Evolutionary conservation across 495 filamentous ascomycete species (phyloP), one percentile per base, ranked within the genome.

Genomic region (Xanthoparmelia taractica): DNA sequence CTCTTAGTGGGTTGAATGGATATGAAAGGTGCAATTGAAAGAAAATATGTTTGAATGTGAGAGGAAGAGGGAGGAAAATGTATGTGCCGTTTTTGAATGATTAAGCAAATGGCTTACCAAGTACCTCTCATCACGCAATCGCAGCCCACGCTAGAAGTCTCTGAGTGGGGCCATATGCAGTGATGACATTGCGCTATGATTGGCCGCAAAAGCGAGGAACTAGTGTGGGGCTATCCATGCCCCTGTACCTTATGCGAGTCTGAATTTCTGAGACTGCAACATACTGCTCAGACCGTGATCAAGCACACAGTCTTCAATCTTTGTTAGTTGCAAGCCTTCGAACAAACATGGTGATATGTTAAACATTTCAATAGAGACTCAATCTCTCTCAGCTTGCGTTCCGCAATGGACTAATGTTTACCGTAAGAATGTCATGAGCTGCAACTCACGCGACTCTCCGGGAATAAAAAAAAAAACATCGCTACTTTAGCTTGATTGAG

Each of bases 61-160:
- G 57, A 63, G 52, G 37, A 57, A 58, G n/a, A 17, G 1, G 18
- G 29, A 59, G 18, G 25, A 25, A 36, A 23, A 31, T 23, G 18
- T 11, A n/a, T 34, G 25, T n/a, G 45, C 23, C 34, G 15, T 54
- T 8, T 20, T 40, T 7, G 23, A 13, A 10, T 47, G 43, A 47
- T 47, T 52, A 34, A 52, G 1, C 12, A 38, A 61, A 23, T n/a
- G n/a, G n/a, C n/a, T n/a, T n/a, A n/a, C n/a, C n/a, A n/a, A n/a
- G 50, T 47, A 59, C 4, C 10, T 34, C 60, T 36, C n/a, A 66
- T 66, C 65, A 66, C 65, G 65, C 65, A 63, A 66, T 66, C 47
- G 57, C 45, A 48, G 57, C 65, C 63, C 59, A 57, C 43, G 27
- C 36, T 37, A 52, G n/a, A n/a, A n/a, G n/a, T n/a, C n/a, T n/a